These are phyloP conservation scores for Phytophthora brassicae DNA, from an alignment of 352 stramenopile species.

Conservation along the genomic window DNA sequence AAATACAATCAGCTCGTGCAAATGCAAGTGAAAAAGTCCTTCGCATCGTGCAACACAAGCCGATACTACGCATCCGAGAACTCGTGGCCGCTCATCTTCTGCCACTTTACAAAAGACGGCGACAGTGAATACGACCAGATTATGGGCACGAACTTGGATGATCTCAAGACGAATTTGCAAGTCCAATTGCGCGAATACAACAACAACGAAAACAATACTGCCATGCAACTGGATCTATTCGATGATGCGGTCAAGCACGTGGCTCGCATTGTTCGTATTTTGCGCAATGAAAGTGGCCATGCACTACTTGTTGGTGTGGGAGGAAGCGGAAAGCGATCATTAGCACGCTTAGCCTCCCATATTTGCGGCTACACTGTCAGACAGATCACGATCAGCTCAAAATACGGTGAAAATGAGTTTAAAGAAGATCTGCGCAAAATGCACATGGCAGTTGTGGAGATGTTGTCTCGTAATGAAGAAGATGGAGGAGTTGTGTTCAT, in stretches of 20 bases:
- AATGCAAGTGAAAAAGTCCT: constrained; percentile 93
- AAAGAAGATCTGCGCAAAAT: constrained; percentile 96
- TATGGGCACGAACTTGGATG: constrained; percentile 84
- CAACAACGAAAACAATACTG: constrained; percentile 95
- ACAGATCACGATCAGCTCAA: constrained; percentile 95
- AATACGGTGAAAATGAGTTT: constrained; percentile 95
- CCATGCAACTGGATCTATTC: constrained; percentile 97
- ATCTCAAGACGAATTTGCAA: constrained; percentile 90
- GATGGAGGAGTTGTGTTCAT: constrained; percentile 93
- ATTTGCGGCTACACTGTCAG: constrained; percentile 92
- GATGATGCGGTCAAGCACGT: constrained; percentile 97
- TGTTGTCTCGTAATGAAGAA: constrained; percentile 83
- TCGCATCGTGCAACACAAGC: constrained; percentile 90
- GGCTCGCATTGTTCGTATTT: constrained; percentile 93
- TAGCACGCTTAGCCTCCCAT: constrained; percentile 92
- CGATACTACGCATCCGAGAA: constrained; percentile 95
- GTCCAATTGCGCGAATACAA: constrained; percentile 94
- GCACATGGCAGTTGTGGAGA: constrained; percentile 93
- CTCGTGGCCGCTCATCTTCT: constrained; percentile 95
- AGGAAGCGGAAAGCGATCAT: constrained; percentile 93
- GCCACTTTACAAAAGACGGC: constrained; percentile 94
- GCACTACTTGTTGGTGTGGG: constrained; percentile 94
- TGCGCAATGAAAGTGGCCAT: constrained; percentile 89
- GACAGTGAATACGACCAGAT: constrained; percentile 95
- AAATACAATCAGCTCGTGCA: constrained; percentile 95